Evolutionary conservation across 2,329 filamentous ascomycete species (phyloP).

Genomic region (Thelonectria discophora): DNA sequence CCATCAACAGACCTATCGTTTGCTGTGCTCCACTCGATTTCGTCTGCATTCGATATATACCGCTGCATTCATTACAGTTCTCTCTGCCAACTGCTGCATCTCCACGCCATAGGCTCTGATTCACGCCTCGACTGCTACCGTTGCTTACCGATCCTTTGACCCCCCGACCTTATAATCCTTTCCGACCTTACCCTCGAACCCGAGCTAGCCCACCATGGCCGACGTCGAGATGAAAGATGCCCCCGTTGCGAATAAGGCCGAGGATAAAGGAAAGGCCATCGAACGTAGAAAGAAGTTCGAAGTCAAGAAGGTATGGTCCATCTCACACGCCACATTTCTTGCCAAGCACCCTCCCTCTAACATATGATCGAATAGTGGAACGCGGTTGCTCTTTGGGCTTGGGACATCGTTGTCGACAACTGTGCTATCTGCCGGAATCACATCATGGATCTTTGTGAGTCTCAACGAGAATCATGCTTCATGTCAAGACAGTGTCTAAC

Average conservation of each 20-base stretch:
- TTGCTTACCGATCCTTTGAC: conserved; percentile 11
- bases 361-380: conserved; percentile 77
- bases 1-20: neutral
- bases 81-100: neutral
- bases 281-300: conserved; percentile 96
- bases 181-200: neutral
- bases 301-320: conserved; percentile 89
- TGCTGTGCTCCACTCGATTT: conserved; percentile 22
- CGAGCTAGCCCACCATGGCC: conserved; percentile 68
- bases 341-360: conserved; percentile 13
- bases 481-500: conserved; percentile 23
- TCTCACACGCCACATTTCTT: neutral
- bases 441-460: conserved; percentile 97
- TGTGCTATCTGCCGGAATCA: conserved; percentile 99
- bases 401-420: conserved; percentile 99
- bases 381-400: conserved; percentile 96
- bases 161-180: conserved; percentile 13
- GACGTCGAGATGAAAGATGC: conserved; percentile 98
- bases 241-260: conserved; percentile 66
- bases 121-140: neutral
- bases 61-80: neutral
- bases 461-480: neutral
- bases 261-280: conserved; percentile 58
- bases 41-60: conserved; percentile 8
- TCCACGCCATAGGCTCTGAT: conserved; percentile 11